A percentile compares a stretch with the other conserved stretches of the same genome.
Evolutionary conservation across 1,284 basidiomycete genomes (phyloP).

Genomic region (Papiliotrema fonsecae): DNA sequence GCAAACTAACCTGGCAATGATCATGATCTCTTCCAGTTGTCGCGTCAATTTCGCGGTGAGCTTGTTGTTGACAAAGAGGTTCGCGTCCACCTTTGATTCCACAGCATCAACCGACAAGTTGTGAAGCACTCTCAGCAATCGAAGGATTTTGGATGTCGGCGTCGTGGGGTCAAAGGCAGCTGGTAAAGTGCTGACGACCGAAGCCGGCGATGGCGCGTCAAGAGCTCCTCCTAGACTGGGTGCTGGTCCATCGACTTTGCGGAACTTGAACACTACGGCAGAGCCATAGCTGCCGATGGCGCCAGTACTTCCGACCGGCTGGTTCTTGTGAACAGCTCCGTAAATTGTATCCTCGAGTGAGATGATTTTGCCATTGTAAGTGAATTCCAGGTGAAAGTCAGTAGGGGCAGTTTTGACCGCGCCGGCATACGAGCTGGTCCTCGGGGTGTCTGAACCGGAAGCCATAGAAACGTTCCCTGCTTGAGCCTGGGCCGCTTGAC

Average conservation of each 20-base stretch:
- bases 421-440: conserved; percentile 77
- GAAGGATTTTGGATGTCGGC: conserved; percentile 83
- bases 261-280: conserved; percentile 67
- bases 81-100: conserved; percentile 53
- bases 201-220: conserved; percentile 38
- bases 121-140: conserved; percentile 81
- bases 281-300: conserved; percentile 14
- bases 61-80: conserved; percentile 95
- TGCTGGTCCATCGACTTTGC: conserved; percentile 80
- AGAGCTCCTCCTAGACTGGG: conserved; percentile 41
- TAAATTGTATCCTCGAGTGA: conserved; percentile 89
- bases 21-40: conserved; percentile 97
- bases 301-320: too few relatives aligned
- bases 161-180: conserved; percentile 79
- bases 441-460: conserved; percentile 39
- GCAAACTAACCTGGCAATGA: conserved; percentile 75
- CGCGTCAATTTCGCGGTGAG: conserved; percentile 96
- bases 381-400: conserved; percentile 97
- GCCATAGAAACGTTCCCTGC: conserved; percentile 18
- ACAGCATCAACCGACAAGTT: conserved; percentile 60
- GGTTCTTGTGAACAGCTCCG: conserved; percentile 70
- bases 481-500: conserved; percentile 39
- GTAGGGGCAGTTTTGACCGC: conserved; percentile 85
- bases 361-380: conserved; percentile 77
- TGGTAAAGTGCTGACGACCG: conserved; percentile 45